A percentile compares a stretch with the other conserved stretches of the same genome.
Conservation (phyloP, 2,329 filamentous ascomycete species). For the Decorospora gaudefroyi region DNA sequence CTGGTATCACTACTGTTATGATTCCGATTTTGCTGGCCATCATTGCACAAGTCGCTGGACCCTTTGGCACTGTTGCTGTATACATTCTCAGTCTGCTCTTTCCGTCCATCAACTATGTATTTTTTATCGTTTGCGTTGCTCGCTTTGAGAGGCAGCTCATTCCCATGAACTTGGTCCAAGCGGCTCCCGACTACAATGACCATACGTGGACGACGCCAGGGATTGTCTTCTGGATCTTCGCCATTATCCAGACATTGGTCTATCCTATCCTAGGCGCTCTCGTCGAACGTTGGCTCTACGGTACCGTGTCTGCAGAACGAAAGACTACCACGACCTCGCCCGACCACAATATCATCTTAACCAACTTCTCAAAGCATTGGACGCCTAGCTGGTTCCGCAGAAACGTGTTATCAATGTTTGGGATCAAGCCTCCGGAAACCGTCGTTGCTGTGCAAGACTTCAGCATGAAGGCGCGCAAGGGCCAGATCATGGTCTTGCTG, state of each 20-base stretch:
- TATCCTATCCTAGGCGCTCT: conserved; percentile 77
- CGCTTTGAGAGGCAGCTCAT: conserved; percentile 70
- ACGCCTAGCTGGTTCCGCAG: conserved; percentile 64
- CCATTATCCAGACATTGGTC: conserved; percentile 74
- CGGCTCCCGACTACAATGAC: conserved; percentile 58
- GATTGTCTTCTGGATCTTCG: conserved; percentile 76
- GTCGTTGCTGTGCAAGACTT: conserved; percentile 80
- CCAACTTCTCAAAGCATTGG: conserved; percentile 79
- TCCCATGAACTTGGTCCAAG: conserved; percentile 64
- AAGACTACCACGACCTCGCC: conserved; percentile 50
- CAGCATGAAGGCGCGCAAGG: conserved; percentile 70
- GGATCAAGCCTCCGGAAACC: conserved; percentile 59
- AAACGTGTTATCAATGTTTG: conserved; percentile 53
- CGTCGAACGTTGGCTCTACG: conserved; percentile 75
- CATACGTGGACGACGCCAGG: conserved; percentile 68
- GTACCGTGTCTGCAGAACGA: conserved; percentile 65
- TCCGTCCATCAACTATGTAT: conserved; percentile 84
- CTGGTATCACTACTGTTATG: conserved; percentile 78
- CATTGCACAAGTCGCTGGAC: conserved; percentile 74
- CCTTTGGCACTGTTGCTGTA: conserved; percentile 66
- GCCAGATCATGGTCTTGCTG: conserved; percentile 83
- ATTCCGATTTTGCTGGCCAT: conserved; percentile 76
- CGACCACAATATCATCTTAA: conserved; percentile 67
- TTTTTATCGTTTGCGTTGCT: conserved; percentile 76
- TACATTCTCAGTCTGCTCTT: conserved; percentile 76